A percentile compares a stretch with the other conserved stretches of the same genome.
phyloP scores from a whole-genome alignment of 352 stramenopile genomes.

The Pythium angustatum region DNA sequence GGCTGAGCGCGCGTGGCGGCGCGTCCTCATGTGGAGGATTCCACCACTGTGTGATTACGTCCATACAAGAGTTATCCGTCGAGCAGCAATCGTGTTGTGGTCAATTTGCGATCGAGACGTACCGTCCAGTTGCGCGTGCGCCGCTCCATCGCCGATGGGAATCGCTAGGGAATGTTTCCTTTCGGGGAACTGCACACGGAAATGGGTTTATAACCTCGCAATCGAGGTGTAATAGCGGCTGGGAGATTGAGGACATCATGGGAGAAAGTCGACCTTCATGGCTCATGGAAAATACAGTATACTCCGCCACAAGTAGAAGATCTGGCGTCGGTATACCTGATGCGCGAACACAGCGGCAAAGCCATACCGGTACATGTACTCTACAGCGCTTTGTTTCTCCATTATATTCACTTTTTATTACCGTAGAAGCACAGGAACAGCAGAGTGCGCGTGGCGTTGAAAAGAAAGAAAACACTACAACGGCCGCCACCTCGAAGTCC shows the following conservation, averaged over 20 bases:
- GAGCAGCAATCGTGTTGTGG: too few relatives aligned
- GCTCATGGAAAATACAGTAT: too few relatives aligned
- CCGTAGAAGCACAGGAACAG: conserved; percentile 20
- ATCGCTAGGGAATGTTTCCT: conserved; percentile 12
- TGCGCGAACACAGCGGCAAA: too few relatives aligned
- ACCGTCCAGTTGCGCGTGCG: conserved; percentile 12
- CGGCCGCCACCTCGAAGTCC: not conserved
- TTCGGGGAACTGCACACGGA: not conserved
- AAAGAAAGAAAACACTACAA: conserved; percentile 3
- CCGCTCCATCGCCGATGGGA: not conserved
- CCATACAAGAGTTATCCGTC: too few relatives aligned
- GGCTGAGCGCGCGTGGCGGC: not conserved
- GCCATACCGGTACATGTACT: too few relatives aligned
- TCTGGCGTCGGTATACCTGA: too few relatives aligned
- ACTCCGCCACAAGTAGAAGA: too few relatives aligned
- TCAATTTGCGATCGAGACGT: too few relatives aligned
- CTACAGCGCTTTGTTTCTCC: conserved; percentile 6
- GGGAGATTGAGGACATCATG: too few relatives aligned
- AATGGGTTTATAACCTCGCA: conserved; percentile 11
- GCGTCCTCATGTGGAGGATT: not conserved
- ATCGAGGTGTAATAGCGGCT: too few relatives aligned
- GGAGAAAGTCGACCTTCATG: too few relatives aligned
- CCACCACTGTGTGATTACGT: too few relatives aligned
- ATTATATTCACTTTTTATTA: conserved; percentile 33
- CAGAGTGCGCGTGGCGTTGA: not conserved